These are phyloP conservation scores for Paracoccidioides lutzii DNA, from an alignment of 2,329 filamentous ascomycete species.

Conservation along the genomic window DNA sequence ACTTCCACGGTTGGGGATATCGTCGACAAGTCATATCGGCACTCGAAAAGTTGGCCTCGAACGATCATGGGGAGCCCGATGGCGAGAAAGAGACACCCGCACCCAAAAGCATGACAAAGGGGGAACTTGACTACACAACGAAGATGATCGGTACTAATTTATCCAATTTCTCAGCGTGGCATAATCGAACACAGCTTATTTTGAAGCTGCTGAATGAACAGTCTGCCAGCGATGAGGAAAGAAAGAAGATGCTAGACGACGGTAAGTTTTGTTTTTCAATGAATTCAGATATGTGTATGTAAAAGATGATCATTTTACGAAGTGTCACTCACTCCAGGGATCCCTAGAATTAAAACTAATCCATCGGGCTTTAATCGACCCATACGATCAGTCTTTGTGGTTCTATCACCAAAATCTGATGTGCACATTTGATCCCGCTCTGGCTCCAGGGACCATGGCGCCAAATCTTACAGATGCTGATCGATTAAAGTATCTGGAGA, in stretches of 20 bases:
- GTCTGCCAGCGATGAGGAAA: conserved; percentile 46
- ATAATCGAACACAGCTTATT: conserved; percentile 75
- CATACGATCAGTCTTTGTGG: conserved; percentile 92
- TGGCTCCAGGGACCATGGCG: conserved; percentile 44
- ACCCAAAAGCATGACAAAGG: conserved; percentile 55
- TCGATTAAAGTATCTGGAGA: conserved; percentile 50
- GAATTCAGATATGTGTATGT: background rate
- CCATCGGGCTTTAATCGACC: conserved; percentile 69
- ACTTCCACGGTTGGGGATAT: conserved; percentile 97
- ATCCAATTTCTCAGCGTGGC: conserved; percentile 96
- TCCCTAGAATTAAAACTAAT: conserved; percentile 58
- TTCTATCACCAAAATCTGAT: conserved; percentile 90
- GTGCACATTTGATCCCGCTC: conserved; percentile 46
- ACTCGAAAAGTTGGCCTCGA: conserved; percentile 45
- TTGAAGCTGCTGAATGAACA: conserved; percentile 61
- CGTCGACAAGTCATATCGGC: conserved; percentile 63
- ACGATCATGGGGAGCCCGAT: conserved; percentile 11
- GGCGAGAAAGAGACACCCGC: conserved; percentile 24
- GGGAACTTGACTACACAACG: conserved; percentile 80
- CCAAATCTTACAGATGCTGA: conserved; percentile 49
- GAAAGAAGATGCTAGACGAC: conserved; percentile 58
- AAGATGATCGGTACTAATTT: conserved; percentile 75
- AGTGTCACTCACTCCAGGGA: background rate
- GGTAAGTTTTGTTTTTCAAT: conserved; percentile 33
- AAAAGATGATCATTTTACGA: background rate